Conservation (phyloP, 345 rosid genomes). For the Eucalyptus cladocalyx region DNA sequence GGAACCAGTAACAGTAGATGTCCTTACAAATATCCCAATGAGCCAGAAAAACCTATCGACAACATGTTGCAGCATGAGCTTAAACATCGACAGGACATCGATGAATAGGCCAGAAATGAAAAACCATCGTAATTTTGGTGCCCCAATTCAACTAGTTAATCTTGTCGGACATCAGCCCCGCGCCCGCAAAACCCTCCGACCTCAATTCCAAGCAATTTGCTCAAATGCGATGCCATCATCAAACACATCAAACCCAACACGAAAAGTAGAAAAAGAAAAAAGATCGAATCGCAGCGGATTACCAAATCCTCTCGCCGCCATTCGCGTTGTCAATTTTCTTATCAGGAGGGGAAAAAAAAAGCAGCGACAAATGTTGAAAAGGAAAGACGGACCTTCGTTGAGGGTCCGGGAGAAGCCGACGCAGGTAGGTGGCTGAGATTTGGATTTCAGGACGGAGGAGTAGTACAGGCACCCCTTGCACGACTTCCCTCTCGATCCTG, state of each 20-base stretch:
- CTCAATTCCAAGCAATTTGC: neutral
- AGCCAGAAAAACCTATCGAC: neutral
- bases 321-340: neutral
- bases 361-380: neutral
- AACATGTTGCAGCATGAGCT: neutral
- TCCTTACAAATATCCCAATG: neutral
- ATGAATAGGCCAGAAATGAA: neutral
- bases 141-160: neutral
- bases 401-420: conserved; percentile 28
- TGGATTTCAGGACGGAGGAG: conserved; percentile 19
- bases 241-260: neutral
- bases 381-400: conserved; percentile 10
- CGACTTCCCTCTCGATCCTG: conserved; percentile 12
- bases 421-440: conserved; percentile 23
- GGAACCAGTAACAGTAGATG: neutral
- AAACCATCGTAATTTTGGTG: neutral
- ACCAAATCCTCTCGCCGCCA: neutral
- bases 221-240: neutral
- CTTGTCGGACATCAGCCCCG: neutral
- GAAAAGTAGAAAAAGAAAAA: neutral
- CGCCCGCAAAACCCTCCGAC: neutral
- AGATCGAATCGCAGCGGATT: neutral
- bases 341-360: neutral
- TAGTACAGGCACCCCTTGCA: conserved; percentile 38
- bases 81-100: neutral